Evolutionary conservation across 169 alveolate genomes (phyloP).

Genomic region (Plasmodium ovale): DNA sequence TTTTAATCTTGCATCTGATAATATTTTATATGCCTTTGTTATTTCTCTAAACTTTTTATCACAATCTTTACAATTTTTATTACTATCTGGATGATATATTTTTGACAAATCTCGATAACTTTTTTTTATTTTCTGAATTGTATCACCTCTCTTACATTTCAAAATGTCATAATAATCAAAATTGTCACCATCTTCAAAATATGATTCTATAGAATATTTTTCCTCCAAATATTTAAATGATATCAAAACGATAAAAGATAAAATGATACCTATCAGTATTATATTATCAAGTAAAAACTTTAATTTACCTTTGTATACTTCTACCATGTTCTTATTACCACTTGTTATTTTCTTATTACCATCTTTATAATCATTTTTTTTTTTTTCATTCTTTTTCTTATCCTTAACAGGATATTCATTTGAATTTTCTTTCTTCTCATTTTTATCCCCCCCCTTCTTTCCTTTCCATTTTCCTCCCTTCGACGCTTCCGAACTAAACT

Average conservation of each 20-base stretch:
- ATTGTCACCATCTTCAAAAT: conserved; percentile 69
- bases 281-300: conserved; percentile 35
- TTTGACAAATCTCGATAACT: conserved; percentile 86
- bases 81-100: conserved; percentile 90
- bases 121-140: conserved; percentile 86
- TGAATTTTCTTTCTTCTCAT: conserved; percentile 9
- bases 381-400: no score
- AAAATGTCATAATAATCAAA: conserved; percentile 88
- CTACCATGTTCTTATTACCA: neutral
- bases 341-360: neutral
- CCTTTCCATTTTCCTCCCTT: conserved; percentile 16
- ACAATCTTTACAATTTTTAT: conserved; percentile 85
- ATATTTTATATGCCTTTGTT: conserved; percentile 91
- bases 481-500: neutral
- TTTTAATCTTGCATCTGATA: conserved; percentile 89
- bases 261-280: conserved; percentile 25
- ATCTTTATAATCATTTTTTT: neutral
- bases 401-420: no score
- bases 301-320: conserved; percentile 16
- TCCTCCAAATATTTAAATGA: conserved; percentile 68
- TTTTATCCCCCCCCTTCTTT: neutral
- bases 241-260: conserved; percentile 39
- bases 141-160: conserved; percentile 83
- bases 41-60: conserved; percentile 86
- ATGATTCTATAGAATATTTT: conserved; percentile 41